A percentile compares a stretch with the other conserved stretches of the same genome.
Evolutionary conservation across 192 early-diverging fungal species (phyloP).

Genomic region (Rhizoclosmatium globosum): DNA sequence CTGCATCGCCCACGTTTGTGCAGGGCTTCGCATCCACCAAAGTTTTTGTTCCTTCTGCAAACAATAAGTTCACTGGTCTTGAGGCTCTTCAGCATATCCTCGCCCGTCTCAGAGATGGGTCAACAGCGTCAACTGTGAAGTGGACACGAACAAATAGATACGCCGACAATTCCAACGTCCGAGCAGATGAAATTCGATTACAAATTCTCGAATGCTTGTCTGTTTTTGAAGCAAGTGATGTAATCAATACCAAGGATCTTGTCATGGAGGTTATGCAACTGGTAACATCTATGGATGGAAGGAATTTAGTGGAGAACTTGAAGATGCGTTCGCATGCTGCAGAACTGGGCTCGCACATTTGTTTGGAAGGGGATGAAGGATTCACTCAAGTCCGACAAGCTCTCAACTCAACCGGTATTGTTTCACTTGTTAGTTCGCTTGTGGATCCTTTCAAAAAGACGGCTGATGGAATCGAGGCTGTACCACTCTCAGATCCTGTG

Average conservation of each 20-base stretch:
- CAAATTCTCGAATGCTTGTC: conserved; percentile 31
- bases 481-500: neutral
- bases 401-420: neutral
- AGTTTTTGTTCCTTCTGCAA: neutral
- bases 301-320: neutral
- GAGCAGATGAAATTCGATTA: conserved; percentile 31
- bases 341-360: conserved; percentile 12
- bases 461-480: neutral
- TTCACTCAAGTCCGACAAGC: neutral
- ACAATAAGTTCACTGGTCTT: conserved; percentile 6
- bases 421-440: neutral
- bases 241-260: neutral
- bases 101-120: neutral
- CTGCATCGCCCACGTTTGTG: neutral
- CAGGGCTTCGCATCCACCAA: conserved; percentile 4
- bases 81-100: conserved; percentile 26
- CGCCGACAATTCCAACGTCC: conserved; percentile 12
- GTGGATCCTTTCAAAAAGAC: neutral
- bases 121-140: neutral
- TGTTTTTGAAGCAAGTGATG: neutral
- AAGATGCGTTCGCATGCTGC: conserved; percentile 23
- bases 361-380: conserved; percentile 19
- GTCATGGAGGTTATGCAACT: conserved; percentile 1
- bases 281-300: neutral
- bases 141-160: neutral